Base-by-base conservation (phyloP, 2,329 filamentous ascomycete species). In the Curvularia sp. region DNA sequence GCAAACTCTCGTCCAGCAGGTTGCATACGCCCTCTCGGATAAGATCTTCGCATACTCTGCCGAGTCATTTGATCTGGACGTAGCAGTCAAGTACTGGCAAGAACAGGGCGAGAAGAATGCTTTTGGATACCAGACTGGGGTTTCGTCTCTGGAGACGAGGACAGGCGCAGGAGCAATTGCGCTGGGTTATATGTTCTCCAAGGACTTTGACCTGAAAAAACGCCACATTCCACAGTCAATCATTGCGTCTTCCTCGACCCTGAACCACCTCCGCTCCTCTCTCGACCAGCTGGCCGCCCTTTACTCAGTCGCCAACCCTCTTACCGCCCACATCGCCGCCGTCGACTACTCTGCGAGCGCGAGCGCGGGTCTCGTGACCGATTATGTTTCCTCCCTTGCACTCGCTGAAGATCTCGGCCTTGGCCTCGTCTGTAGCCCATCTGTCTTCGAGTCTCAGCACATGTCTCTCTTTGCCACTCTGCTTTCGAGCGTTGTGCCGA, bases 41-140 rank as follows among this genome's bases (percentile, higher is more conserved):
- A 97, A 96, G 84, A 88, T 98, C 80, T 99, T 97, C 82, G 91
- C 93, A 55, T 98, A 96, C 83, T 98, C 94, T 2, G 92, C 93
- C 27, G 91, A 96, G 73, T 91, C 92, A 13, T 98, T 97, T 73
- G 91, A 96, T 75, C 85, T 99, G 64, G 94, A 98, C 77, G 79
- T 89, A 61, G 92, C 93, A 46, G 88, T 91, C 53, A 90, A 89
- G 77, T 80, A 87, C 67, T 99, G 95, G 95, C 84, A 87, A 49
- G 78, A 80, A 27, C 80, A 86, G 62, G 82, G 86, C 61, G 89
- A 92, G 74, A 82, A 84, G 75, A 99, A 99, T 81, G 87, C 89
- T 63, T 88, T 93, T 80, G 92, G 92, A 69, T 90, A 93, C 74
- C 80, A 87, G 61, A 94, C 95, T 48, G 82, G 87, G 13, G 87